A percentile compares a stretch with the other conserved stretches of the same genome.
These are phyloP conservation scores for Saccharomycopsis sp. DNA, from an alignment of 805 yeast species.

Conservation along the genomic window DNA sequence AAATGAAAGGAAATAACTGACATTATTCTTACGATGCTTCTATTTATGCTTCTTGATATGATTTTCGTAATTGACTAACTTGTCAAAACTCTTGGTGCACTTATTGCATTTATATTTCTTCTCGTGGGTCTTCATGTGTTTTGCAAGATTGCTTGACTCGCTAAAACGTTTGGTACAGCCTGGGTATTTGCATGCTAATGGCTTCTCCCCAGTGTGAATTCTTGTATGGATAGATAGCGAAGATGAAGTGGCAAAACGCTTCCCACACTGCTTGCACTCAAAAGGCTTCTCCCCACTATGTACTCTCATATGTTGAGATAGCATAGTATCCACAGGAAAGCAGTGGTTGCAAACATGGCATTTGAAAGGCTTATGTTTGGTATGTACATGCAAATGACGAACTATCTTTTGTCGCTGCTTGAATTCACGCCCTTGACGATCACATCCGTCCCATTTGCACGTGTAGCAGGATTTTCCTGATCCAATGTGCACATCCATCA, in stretches of 20 bases:
- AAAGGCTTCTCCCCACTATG: constrained; percentile 92
- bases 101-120: constrained; percentile 26
- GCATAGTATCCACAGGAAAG: constrained; percentile 72
- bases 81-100: constrained; percentile 20
- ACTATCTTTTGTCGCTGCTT: constrained; percentile 78
- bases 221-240: constrained; percentile 78
- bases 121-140: constrained; percentile 77
- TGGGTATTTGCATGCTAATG: constrained; percentile 69
- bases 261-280: constrained; percentile 64
- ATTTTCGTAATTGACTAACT: constrained; percentile 11
- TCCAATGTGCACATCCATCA: constrained; percentile 62
- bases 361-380: constrained; percentile 71
- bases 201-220: constrained; percentile 87
- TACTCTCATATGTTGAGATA: constrained; percentile 72
- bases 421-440: constrained; percentile 54
- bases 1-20: too few species aligned
- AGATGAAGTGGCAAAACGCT: constrained; percentile 74
- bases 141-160: constrained; percentile 82
- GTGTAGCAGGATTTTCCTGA: constrained; percentile 61
- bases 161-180: constrained; percentile 81
- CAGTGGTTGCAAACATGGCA: constrained; percentile 63
- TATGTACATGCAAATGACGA: constrained; percentile 84
- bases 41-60: constrained; percentile 15
- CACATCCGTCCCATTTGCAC: constrained; percentile 79
- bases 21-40: too few species aligned